Percentiles rank a stretch among this genome's conserved stretches.
Evolutionary conservation across 257 asterid genomes (phyloP).

Genomic region (Jacaranda mimosifolia): DNA sequence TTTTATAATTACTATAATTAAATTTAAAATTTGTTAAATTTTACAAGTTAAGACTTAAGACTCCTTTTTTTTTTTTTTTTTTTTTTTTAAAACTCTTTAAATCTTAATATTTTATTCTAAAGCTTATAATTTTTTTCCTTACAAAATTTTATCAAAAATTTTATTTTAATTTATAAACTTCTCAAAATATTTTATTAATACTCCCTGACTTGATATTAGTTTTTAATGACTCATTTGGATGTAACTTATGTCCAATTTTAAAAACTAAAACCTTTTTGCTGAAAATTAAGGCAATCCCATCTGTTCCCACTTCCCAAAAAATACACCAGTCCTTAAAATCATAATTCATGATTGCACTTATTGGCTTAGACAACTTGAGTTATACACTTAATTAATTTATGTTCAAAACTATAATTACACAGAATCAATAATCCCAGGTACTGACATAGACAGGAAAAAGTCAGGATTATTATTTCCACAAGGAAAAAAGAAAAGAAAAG

Average conservation of each 20-base stretch:
- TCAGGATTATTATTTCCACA: conserved; percentile 16
- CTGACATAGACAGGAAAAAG: conserved; percentile 2
- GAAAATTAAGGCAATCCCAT: conserved; percentile 17
- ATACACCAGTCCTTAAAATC: conserved; percentile 32
- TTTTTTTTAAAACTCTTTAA: no score
- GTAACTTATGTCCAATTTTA: not conserved
- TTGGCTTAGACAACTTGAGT: conserved; percentile 41
- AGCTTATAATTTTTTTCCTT: no score
- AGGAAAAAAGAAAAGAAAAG: not conserved
- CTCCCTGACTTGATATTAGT: not conserved
- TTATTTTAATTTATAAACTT: no score
- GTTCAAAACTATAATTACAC: conserved; percentile 32
- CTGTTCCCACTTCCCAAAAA: conserved; percentile 34
- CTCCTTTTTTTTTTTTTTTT: no score
- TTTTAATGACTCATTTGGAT: not conserved
- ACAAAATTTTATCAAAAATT: no score
- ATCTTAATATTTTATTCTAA: no score
- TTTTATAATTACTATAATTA: no score
- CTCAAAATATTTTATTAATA: no score
- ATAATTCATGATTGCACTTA: conserved; percentile 39
- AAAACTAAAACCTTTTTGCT: not conserved
- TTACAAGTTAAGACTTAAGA: no score
- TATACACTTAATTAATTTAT: conserved; percentile 42
- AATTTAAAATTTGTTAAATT: no score
- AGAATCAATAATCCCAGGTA: conserved; percentile 34